Conservation (phyloP, 805 yeast genomes). For the Jamesozyma lodderae region DNA sequence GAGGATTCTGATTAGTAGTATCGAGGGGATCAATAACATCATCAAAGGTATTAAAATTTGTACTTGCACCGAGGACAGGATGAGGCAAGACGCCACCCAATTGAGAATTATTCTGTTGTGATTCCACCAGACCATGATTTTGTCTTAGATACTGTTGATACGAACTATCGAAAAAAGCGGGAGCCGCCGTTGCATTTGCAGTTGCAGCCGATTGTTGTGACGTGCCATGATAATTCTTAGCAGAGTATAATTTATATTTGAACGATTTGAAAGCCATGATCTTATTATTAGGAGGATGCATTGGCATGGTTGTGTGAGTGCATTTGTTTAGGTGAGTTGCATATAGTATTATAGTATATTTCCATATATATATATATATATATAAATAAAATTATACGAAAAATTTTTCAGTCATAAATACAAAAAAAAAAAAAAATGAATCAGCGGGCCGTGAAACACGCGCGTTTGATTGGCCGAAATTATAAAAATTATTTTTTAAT, state of each 20-base stretch:
- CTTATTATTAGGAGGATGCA: constrained; percentile 4
- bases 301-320: neutral
- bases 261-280: constrained; percentile 36
- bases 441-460: too few relatives aligned
- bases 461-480: neutral
- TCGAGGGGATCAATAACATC: constrained; percentile 7
- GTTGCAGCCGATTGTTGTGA: constrained; percentile 14
- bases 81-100: constrained; percentile 21
- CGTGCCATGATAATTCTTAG: constrained; percentile 29
- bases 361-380: neutral
- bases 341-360: neutral
- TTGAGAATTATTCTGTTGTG: neutral
- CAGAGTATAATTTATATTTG: constrained; percentile 30
- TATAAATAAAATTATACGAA: neutral
- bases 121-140: constrained; percentile 28
- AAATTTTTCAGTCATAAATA: neutral
- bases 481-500: constrained; percentile 42
- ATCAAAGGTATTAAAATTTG: constrained; percentile 26
- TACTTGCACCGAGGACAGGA: constrained; percentile 31
- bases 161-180: constrained; percentile 35
- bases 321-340: neutral
- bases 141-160: constrained; percentile 34
- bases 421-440: too few relatives aligned
- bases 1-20: neutral
- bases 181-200: constrained; percentile 24